Conservation (phyloP, 306 rosid species). For the Casuarina glauca region DNA sequence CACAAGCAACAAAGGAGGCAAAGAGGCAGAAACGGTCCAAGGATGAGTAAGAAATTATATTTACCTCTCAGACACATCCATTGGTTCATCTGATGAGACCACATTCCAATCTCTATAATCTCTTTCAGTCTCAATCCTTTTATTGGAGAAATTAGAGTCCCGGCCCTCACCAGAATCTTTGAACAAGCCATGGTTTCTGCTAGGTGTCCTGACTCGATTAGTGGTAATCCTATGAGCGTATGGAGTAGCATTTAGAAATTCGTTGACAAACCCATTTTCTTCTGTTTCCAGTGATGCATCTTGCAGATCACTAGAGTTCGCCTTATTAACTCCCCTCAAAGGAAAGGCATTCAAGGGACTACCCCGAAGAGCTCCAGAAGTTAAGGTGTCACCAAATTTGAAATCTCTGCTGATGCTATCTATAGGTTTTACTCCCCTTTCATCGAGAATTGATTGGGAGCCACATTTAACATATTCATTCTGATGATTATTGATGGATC, state of each 20-base stretch:
- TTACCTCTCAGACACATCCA: constrained; percentile 69
- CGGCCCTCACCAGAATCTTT: constrained; percentile 38
- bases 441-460: constrained; percentile 46
- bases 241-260: constrained; percentile 36
- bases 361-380: constrained; percentile 36
- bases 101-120: constrained; percentile 48
- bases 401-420: constrained; percentile 43
- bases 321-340: constrained; percentile 40
- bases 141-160: constrained; percentile 38
- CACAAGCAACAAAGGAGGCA: constrained; percentile 9
- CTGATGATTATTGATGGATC: constrained; percentile 39
- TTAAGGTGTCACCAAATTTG: constrained; percentile 43
- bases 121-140: constrained; percentile 41
- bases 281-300: constrained; percentile 54
- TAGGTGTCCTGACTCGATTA: constrained; percentile 43
- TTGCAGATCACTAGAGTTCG: constrained; percentile 35
- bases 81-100: constrained; percentile 49
- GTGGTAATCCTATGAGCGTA: constrained; percentile 37
- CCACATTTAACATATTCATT: constrained; percentile 40
- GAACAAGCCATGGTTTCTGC: constrained; percentile 32
- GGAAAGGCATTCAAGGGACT: constrained; percentile 45
- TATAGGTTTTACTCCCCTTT: constrained; percentile 36
- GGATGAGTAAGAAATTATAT: constrained; percentile 5
- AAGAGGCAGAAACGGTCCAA: neutral
- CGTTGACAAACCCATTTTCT: constrained; percentile 34